These are phyloP conservation scores for Paecilomyces sp. DNA, from an alignment of 2,329 filamentous ascomycete species.

Conservation along the genomic window DNA sequence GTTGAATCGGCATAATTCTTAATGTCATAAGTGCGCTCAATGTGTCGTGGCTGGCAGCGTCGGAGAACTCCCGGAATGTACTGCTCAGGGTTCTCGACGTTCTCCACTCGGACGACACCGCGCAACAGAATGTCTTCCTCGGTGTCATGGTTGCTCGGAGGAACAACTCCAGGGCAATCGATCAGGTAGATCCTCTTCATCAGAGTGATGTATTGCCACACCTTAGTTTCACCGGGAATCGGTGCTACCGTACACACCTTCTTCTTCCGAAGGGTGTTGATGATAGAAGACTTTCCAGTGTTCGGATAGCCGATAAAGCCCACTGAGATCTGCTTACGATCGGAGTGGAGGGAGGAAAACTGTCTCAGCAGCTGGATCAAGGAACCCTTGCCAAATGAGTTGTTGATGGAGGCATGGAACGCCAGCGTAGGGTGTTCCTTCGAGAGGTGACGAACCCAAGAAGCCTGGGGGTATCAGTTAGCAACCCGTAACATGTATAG, in stretches of 20 bases:
- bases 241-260: conserved; percentile 90
- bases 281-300: conserved; percentile 91
- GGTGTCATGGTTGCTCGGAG: conserved; percentile 74
- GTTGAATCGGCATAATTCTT: conserved; percentile 69
- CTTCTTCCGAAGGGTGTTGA: conserved; percentile 92
- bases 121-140: conserved; percentile 83
- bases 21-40: conserved; percentile 89
- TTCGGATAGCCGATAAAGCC: conserved; percentile 88
- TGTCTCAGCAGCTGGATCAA: conserved; percentile 87
- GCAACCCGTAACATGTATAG: conserved; percentile 20
- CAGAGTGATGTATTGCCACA: conserved; percentile 95
- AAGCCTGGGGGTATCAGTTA: conserved; percentile 56
- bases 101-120: conserved; percentile 89
- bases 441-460: conserved; percentile 83
- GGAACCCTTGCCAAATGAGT: conserved; percentile 93
- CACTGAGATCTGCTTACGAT: conserved; percentile 90
- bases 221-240: conserved; percentile 93
- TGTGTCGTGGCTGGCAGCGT: conserved; percentile 75
- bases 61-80: conserved; percentile 80
- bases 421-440: conserved; percentile 91
- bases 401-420: conserved; percentile 90
- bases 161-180: conserved; percentile 93
- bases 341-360: conserved; percentile 81
- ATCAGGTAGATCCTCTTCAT: conserved; percentile 95
- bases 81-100: conserved; percentile 92